Evolutionary conservation across 768 basidiomycete species (phyloP).

Genomic region (Pholiota microspora): DNA sequence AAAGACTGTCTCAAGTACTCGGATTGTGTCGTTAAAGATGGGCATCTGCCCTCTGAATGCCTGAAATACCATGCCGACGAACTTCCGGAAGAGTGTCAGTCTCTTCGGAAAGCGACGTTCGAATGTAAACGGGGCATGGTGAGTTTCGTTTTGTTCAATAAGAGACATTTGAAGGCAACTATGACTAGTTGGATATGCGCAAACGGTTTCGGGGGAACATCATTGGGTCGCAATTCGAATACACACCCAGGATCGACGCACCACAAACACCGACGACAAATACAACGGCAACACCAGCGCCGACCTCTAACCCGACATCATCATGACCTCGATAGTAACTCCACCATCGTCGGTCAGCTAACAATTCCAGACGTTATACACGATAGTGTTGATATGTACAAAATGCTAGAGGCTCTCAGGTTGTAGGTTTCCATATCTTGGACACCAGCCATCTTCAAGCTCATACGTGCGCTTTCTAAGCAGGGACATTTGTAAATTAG

Average conservation of each 20-base stretch:
- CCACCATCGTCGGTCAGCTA: slow-evolving; percentile 62
- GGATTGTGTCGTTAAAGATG: slow-evolving; percentile 83
- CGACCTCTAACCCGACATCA: slow-evolving; percentile 68
- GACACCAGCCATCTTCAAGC: too few relatives aligned
- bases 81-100: slow-evolving; percentile 78
- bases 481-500: too few relatives aligned
- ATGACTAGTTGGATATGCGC: slow-evolving; percentile 67
- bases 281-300: too few relatives aligned
- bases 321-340: slow-evolving; percentile 74
- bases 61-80: slow-evolving; percentile 71
- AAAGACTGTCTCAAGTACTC: slow-evolving; percentile 83
- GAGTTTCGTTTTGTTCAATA: slow-evolving; percentile 20
- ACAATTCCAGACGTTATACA: too few relatives aligned
- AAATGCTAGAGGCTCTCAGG: too few relatives aligned
- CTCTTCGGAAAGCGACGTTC: slow-evolving; percentile 77
- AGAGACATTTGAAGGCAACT: too few relatives aligned
- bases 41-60: slow-evolving; percentile 81
- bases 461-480: too few relatives aligned
- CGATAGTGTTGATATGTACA: too few relatives aligned
- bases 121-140: slow-evolving; percentile 94
- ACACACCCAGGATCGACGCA: slow-evolving; percentile 28
- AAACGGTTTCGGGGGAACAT: slow-evolving; percentile 79
- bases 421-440: too few relatives aligned
- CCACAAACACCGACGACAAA: slow-evolving; percentile 10
- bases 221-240: slow-evolving; percentile 51